Evolutionary conservation across 805 yeast genomes (phyloP).

Genomic region (Nakazawaea siamensis): DNA sequence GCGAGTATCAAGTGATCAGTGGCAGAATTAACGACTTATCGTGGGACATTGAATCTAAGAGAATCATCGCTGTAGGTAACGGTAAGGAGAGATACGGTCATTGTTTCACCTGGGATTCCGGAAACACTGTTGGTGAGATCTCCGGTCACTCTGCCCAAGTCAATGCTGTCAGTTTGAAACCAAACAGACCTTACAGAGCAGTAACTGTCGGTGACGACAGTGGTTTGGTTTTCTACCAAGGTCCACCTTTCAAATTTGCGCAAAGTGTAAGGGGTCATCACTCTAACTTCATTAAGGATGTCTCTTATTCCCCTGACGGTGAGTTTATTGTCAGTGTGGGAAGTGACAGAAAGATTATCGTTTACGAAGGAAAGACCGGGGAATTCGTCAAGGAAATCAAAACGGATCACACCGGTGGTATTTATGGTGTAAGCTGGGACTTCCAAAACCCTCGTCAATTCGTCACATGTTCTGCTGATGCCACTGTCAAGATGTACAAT

Average conservation of each 20-base stretch:
- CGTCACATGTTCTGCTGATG: constrained; percentile 82
- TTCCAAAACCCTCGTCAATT: constrained; percentile 43
- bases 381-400: constrained; percentile 49
- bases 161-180: constrained; percentile 78
- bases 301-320: constrained; percentile 78
- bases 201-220: constrained; percentile 90
- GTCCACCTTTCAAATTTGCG: constrained; percentile 90
- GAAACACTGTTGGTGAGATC: constrained; percentile 94
- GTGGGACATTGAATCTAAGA: constrained; percentile 85
- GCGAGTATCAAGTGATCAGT: constrained; percentile 65
- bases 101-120: constrained; percentile 88
- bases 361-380: constrained; percentile 86
- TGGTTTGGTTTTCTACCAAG: constrained; percentile 74
- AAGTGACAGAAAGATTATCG: constrained; percentile 65
- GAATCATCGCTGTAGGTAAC: constrained; percentile 91
- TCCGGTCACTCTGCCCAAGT: constrained; percentile 84
- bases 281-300: constrained; percentile 71
- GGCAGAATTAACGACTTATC: constrained; percentile 78
- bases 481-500: constrained; percentile 60
- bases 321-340: constrained; percentile 71
- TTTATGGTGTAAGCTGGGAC: constrained; percentile 71
- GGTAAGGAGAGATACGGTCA: constrained; percentile 91
- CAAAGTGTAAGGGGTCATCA: constrained; percentile 69
- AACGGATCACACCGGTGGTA: constrained; percentile 66
- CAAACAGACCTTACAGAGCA: constrained; percentile 85